phyloP scores from a whole-genome alignment of 305 asterid species.

The Fraxinus albicans region DNA sequence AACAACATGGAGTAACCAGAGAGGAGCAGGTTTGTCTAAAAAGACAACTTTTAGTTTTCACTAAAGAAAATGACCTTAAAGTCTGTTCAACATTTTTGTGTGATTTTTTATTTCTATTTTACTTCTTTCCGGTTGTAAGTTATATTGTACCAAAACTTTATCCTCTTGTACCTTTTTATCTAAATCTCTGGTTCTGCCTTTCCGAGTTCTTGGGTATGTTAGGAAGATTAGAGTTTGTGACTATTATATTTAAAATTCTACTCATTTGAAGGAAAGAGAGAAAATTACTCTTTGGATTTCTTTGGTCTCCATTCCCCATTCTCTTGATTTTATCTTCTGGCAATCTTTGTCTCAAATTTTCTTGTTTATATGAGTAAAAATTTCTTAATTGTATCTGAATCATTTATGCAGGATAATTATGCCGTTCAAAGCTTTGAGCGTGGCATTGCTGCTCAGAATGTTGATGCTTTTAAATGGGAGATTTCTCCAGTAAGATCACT shows the following conservation, averaged over 20 bases:
- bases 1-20: constrained; percentile 72
- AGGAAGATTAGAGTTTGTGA: background rate
- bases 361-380: background rate
- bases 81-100: background rate
- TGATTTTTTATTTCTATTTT: background rate
- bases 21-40: constrained; percentile 76
- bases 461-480: constrained; percentile 88
- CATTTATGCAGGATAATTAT: constrained; percentile 62
- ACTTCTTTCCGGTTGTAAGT: background rate
- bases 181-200: background rate
- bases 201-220: background rate
- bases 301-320: background rate
- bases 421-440: constrained; percentile 95
- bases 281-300: background rate
- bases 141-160: background rate
- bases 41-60: background rate
- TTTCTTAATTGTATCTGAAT: constrained; percentile 18
- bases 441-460: constrained; percentile 93
- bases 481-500: constrained; percentile 68
- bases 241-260: background rate
- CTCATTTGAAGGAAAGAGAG: background rate
- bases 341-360: background rate
- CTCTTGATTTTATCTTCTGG: background rate
- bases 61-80: background rate
- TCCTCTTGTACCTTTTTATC: background rate